Base-by-base conservation (phyloP, 331 rosid genomes). In the Saraca asoca region DNA sequence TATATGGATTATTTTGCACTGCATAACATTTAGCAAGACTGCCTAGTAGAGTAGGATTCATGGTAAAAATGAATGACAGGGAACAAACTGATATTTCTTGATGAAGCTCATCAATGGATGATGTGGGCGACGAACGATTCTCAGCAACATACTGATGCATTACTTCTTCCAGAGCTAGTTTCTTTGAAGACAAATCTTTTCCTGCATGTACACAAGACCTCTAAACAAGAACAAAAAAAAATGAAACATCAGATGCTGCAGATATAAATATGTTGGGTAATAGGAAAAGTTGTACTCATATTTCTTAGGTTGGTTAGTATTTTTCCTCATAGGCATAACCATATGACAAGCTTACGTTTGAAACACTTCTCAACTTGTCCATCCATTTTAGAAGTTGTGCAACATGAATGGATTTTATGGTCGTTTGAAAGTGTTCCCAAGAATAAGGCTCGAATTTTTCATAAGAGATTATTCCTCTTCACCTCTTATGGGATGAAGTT, bases 41-140 rank as follows among this genome's bases (percentile, higher is more conserved):
- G 15, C 67, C 14, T 52, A 17, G 58, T 48, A 71, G 57, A 56
- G 50, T 72, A 65, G 58, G 63, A 66, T 69, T 69, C 17, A 5
- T 58, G 15, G 42, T 38, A 18, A 75, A 46, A 68, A 62, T 44
- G 17, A 60, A 57, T 63, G 46, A 46, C 16, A 56, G 66, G 58
- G 63, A 78, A 78, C 95, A 69, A 49, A 93, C 98, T 66, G 88
- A 78, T 74, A 89, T 84, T 53, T 88, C 96, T 74, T 71, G 82
- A 70, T 67, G 73, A 62, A 87, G 81, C 77, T 89, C 98, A 57
- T 84, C 90, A 66, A 75, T 86, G 45, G 84, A 82, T 66, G 95
- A 83, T 46, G 78, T 74, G 70, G 80, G 62, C 42, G 88, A 76
- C 51, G 82, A 76, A 51, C 24, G 83, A 65, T 83, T 81, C 67